Evolutionary conservation across 139 green algal genomes (phyloP).

Genomic region (Picochlorum sp.): DNA sequence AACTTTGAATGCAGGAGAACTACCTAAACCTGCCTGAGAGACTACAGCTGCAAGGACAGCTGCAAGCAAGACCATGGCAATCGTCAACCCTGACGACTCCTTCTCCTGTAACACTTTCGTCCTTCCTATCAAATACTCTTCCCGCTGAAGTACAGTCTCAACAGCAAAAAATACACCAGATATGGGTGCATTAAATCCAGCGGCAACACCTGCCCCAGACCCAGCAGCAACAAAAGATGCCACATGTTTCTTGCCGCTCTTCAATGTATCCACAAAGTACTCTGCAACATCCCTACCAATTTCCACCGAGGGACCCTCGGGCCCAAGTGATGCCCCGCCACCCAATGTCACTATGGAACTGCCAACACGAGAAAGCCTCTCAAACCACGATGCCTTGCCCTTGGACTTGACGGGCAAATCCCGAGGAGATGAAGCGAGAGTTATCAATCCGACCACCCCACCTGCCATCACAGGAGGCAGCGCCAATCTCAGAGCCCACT

Average conservation of each 20-base stretch:
- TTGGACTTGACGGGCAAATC: neutral
- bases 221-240: slow-evolving; percentile 74
- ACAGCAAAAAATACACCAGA: slow-evolving; percentile 90
- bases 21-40: slow-evolving; percentile 54
- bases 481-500: slow-evolving; percentile 19
- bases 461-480: slow-evolving; percentile 26
- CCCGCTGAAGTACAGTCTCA: slow-evolving; percentile 68
- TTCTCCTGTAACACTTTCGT: neutral
- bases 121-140: neutral
- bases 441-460: slow-evolving; percentile 16
- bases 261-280: slow-evolving; percentile 43
- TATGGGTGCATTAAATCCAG: slow-evolving; percentile 92
- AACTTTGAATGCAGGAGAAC: slow-evolving; percentile 53
- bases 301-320: slow-evolving; percentile 90
- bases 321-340: slow-evolving; percentile 74
- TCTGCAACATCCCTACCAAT: slow-evolving; percentile 71
- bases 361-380: slow-evolving; percentile 1
- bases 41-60: slow-evolving; percentile 57
- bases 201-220: slow-evolving; percentile 77
- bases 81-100: slow-evolving; percentile 23
- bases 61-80: slow-evolving; percentile 67
- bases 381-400: neutral
- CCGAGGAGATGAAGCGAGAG: slow-evolving; percentile 7
- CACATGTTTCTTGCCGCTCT: slow-evolving; percentile 42
- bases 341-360: slow-evolving; percentile 71